Evolutionary conservation across 129 eudicot species (phyloP).

Genomic region (Mikania micrantha): DNA sequence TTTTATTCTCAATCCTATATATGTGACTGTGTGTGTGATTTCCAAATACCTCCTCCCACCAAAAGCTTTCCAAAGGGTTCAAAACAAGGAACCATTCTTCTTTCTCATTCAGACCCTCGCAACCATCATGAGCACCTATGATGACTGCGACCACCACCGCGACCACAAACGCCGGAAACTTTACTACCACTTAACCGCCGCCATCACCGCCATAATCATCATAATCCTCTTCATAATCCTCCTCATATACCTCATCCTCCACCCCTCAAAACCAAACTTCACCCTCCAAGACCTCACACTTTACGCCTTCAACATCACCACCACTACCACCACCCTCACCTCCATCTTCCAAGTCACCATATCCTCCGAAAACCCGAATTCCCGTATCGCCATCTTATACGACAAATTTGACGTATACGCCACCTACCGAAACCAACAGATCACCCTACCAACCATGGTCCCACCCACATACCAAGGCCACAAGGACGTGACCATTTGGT

Average conservation of each 20-base stretch:
- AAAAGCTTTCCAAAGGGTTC: not conserved
- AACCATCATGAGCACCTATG: slow-evolving; percentile 36
- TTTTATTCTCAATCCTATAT: too few species aligned
- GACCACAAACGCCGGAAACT: slow-evolving; percentile 19
- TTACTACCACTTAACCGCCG: slow-evolving; percentile 27
- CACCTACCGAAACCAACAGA: slow-evolving; percentile 53
- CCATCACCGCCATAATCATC: slow-evolving; percentile 14
- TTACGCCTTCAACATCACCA: slow-evolving; percentile 50
- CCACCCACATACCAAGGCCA: slow-evolving; percentile 64
- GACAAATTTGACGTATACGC: slow-evolving; percentile 48
- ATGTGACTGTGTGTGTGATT: too few species aligned
- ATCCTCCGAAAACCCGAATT: slow-evolving; percentile 63
- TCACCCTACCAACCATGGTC: slow-evolving; percentile 45
- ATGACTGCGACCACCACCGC: slow-evolving; percentile 46
- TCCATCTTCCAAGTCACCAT: slow-evolving; percentile 58
- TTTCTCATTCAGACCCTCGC: slow-evolving; percentile 4
- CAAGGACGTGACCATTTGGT: slow-evolving; percentile 58
- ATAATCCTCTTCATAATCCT: slow-evolving; percentile 40
- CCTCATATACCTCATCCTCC: slow-evolving; percentile 54
- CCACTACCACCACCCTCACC: slow-evolving; percentile 43
- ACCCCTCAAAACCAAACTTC: slow-evolving; percentile 69
- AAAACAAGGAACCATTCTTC: slow-evolving; percentile 1
- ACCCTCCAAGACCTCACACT: slow-evolving; percentile 67
- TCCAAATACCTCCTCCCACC: not conserved
- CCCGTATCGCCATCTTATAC: slow-evolving; percentile 51